These are phyloP conservation scores for Neospermospora avenae DNA, from an alignment of 2,329 filamentous ascomycete genomes.

Conservation along the genomic window DNA sequence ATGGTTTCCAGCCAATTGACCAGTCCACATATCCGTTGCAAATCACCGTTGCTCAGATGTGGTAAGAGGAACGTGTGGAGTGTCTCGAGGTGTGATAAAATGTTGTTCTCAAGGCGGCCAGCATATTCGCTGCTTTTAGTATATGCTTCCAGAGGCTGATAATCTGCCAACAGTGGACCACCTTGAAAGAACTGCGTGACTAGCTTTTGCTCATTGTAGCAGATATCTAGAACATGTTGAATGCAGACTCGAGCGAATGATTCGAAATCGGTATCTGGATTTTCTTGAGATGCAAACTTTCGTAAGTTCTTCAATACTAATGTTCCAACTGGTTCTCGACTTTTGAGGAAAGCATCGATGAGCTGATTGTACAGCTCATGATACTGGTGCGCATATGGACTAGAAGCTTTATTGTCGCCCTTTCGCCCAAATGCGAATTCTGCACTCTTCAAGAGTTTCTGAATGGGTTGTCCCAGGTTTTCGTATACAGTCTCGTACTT, in stretches of 20 bases:
- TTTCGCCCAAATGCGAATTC: conserved; percentile 55
- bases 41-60: conserved; percentile 29
- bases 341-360: conserved; percentile 47
- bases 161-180: conserved; percentile 29
- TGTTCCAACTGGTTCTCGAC: conserved; percentile 46
- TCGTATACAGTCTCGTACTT: conserved; percentile 60
- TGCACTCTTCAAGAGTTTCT: conserved; percentile 45
- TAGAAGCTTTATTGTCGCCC: conserved; percentile 60
- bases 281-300: conserved; percentile 39
- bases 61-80: conserved; percentile 29
- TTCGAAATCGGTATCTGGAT: conserved; percentile 32
- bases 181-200: conserved; percentile 31
- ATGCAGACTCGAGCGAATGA: conserved; percentile 30
- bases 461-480: conserved; percentile 54
- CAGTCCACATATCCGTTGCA: conserved; percentile 29
- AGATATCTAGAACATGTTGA: conserved; percentile 34
- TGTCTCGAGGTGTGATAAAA: conserved; percentile 30
- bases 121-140: conserved; percentile 29
- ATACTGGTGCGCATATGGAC: conserved; percentile 59
- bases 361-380: conserved; percentile 52
- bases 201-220: conserved; percentile 33
- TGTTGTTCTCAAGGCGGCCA: conserved; percentile 30
- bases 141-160: conserved; percentile 20
- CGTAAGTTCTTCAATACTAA: conserved; percentile 58
- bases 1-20: conserved; percentile 34